A percentile compares a stretch with the other conserved stretches of the same genome.
Conservation (phyloP, 495 filamentous ascomycete genomes). For the Neurospora sp. region DNA sequence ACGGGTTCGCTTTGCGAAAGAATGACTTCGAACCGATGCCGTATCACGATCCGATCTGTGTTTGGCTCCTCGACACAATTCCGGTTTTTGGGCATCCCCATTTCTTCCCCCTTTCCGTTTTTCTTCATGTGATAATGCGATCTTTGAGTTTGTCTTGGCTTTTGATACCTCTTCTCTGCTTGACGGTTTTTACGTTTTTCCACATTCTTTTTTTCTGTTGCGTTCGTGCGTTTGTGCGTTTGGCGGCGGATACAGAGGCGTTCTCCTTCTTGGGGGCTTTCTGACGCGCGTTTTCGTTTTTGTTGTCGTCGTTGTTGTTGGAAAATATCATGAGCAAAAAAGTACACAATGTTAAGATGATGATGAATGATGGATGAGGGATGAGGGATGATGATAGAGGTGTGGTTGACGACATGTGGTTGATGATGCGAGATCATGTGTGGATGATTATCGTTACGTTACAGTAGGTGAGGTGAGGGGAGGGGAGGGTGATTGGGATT, state of each 20-base stretch:
- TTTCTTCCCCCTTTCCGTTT: too few relatives aligned
- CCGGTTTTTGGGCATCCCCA: too few relatives aligned
- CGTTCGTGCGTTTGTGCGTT: background rate
- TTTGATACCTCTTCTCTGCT: conserved; percentile 23
- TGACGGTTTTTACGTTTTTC: background rate
- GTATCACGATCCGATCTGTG: too few relatives aligned
- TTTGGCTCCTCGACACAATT: too few relatives aligned
- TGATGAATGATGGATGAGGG: background rate
- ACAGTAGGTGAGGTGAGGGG: too few relatives aligned
- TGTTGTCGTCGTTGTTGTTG: background rate
- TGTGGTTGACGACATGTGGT: background rate
- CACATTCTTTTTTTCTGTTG: background rate
- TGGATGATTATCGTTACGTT: background rate
- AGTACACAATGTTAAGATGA: background rate
- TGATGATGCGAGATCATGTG: background rate
- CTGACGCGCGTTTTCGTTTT: background rate
- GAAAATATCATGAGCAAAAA: background rate
- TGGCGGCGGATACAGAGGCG: background rate
- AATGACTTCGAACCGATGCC: too few relatives aligned
- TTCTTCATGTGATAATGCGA: too few relatives aligned
- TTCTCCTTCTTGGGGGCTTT: background rate
- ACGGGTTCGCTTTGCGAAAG: too few relatives aligned
- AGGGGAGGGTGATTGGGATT: background rate
- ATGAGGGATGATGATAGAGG: conserved; percentile 1
- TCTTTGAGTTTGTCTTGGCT: background rate